Evolutionary conservation across 352 stramenopile genomes (phyloP), one percentile per base, ranked within the genome.

Genomic region (Globisporangium lucens): DNA sequence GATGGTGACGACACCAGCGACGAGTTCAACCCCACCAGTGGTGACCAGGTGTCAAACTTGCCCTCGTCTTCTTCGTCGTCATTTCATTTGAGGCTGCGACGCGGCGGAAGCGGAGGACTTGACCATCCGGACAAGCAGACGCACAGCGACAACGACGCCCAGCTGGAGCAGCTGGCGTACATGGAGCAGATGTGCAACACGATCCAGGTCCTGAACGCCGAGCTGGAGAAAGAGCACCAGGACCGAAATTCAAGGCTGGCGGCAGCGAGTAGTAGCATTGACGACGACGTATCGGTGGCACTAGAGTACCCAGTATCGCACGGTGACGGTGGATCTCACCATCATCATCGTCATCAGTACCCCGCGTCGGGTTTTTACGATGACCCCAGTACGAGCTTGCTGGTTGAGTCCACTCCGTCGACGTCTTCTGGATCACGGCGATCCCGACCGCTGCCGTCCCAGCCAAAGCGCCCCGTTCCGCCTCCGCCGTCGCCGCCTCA

Each of bases 101-200:
- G 46, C 9, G 6, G 51, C 53, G 7, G 71, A 63, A 29, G 55
- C 70, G 57, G 69, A 66, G n/a, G 43, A 20, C 33, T n/a, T 63
- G 75, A 49, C 30, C 66, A 56, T 29, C 51, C 17, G 22, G 38
- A 63, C 10, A 51, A 43, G 10, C 35, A 61, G 10, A 49, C 36
- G 53, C 29, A 63, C 30, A 13, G 27, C 20, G 43, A 53, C 5
- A 41, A 63, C 12, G 68, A 72, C 7, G 73, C 72, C 10, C 68
- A 87, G 56, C 73, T 78, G 22, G 66, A 66, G 3, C 81, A 91
- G 36, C 72, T 88, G 33, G 72, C 71, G 20, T 88, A 88, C 61
- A 91, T 91, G 83, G 81, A 91, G 57, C 72, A 89, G 53, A 90
- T 91, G 76, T 86, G 89, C 69, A 77, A 65, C 22, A 85, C 76